These are phyloP conservation scores for Thelonectria olida DNA, from an alignment of 2,329 filamentous ascomycete genomes.

Conservation along the genomic window DNA sequence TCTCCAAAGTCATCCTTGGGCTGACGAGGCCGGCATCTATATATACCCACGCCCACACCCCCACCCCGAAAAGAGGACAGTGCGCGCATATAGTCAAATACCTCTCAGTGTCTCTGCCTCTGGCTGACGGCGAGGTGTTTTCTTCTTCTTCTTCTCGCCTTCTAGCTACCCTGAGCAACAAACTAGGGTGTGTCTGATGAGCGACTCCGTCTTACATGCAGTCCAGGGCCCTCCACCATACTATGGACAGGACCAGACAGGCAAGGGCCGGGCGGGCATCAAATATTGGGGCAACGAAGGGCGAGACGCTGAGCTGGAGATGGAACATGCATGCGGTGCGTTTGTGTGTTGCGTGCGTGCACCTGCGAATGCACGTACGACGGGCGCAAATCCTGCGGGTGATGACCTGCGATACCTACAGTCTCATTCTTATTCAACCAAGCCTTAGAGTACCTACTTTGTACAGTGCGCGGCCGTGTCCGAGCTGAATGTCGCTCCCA, in stretches of 20 bases:
- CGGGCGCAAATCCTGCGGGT: background rate
- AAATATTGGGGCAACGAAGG: no score
- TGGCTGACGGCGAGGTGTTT: background rate
- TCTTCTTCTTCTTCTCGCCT: background rate
- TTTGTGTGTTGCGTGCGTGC: background rate
- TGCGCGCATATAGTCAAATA: background rate
- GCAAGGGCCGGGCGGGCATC: background rate
- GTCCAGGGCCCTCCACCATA: background rate
- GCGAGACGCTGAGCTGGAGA: background rate
- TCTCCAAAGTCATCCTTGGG: background rate
- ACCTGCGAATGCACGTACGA: no score
- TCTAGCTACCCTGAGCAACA: background rate
- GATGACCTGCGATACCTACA: background rate
- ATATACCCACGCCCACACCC: background rate
- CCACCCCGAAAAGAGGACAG: background rate
- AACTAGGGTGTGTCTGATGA: conserved; percentile 3
- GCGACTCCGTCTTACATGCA: conserved; percentile 18
- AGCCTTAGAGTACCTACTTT: background rate
- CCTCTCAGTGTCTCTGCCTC: background rate
- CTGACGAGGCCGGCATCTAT: background rate
- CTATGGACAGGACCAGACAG: background rate
- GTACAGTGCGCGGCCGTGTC: background rate
- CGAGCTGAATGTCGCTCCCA: background rate
- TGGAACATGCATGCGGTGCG: background rate
- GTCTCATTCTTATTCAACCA: no score